Conservation (phyloP, 2,329 filamentous ascomycete genomes). For the Colletotrichum sp. region DNA sequence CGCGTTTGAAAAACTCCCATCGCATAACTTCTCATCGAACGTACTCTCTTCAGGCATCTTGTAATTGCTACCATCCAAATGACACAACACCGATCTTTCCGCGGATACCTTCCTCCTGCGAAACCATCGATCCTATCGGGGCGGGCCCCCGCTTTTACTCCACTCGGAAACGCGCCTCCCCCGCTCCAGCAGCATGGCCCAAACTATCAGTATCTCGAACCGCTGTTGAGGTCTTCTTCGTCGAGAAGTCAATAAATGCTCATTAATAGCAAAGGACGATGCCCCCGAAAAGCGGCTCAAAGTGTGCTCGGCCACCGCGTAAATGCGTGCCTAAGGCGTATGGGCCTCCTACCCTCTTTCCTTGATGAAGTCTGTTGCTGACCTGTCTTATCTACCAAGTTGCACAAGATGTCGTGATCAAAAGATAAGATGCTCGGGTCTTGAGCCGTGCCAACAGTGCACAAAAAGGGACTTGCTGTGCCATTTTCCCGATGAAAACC, state of each 20-base stretch:
- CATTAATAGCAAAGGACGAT: not conserved
- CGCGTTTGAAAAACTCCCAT: not conserved
- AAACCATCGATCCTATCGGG: not conserved
- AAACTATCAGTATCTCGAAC: not conserved
- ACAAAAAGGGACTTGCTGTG: not conserved
- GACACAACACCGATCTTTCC: not conserved
- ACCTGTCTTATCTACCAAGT: not conserved
- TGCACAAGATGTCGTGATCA: not conserved
- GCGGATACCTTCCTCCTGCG: not conserved
- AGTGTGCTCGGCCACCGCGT: not conserved
- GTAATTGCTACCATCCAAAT: not conserved
- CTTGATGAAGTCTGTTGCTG: not conserved
- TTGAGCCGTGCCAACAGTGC: not conserved
- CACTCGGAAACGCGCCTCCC: not conserved
- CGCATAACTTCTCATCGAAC: not conserved
- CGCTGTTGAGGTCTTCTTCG: not conserved
- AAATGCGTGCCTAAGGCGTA: not conserved
- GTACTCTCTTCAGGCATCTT: not conserved
- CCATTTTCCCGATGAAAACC: not conserved
- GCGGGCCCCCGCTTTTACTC: not conserved
- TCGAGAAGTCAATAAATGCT: not conserved
- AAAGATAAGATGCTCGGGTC: not conserved
- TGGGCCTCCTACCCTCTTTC: not conserved
- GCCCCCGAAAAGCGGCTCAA: not conserved
- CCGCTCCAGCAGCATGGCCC: not conserved